Evolutionary conservation across 1,284 basidiomycete genomes (phyloP).

Genomic region (Gastroboletus turbinatus): DNA sequence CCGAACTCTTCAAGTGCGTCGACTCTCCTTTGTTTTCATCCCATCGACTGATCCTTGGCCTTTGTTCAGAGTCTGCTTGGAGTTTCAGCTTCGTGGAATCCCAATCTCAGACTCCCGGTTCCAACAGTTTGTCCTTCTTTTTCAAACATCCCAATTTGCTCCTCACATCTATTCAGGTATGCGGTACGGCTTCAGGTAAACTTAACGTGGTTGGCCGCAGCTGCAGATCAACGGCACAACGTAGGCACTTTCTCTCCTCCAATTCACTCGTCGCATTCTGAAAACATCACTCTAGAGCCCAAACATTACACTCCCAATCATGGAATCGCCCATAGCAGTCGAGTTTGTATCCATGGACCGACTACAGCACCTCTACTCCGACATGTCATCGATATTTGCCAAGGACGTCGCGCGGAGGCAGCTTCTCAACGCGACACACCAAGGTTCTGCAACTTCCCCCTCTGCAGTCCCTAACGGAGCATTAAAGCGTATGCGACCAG

Average conservation of each 20-base stretch:
- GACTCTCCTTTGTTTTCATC: neutral
- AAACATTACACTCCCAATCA: constrained; percentile 46
- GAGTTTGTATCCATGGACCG: constrained; percentile 54
- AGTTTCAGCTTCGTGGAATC: constrained; percentile 56
- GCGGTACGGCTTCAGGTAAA: constrained; percentile 59
- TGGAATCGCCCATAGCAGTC: constrained; percentile 55
- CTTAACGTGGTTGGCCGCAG: constrained; percentile 63
- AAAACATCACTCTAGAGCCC: constrained; percentile 27
- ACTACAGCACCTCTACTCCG: constrained; percentile 61
- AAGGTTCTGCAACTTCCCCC: constrained; percentile 20
- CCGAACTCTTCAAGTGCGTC: constrained; percentile 61
- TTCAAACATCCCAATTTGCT: neutral
- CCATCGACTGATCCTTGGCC: neutral
- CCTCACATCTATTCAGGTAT: constrained; percentile 45
- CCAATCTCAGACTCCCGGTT: constrained; percentile 48
- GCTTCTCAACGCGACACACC: constrained; percentile 20
- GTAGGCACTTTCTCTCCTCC: constrained; percentile 35
- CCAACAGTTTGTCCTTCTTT: constrained; percentile 49
- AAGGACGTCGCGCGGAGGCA: constrained; percentile 60
- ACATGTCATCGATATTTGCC: constrained; percentile 58
- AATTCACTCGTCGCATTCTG: neutral
- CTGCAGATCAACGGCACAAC: constrained; percentile 53
- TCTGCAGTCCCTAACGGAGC: constrained; percentile 20
- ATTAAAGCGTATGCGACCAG: constrained; percentile 63
- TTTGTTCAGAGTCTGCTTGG: constrained; percentile 48